These are phyloP conservation scores for Amaranthus cruentus DNA, from an alignment of 148 eudicot genomes.

Conservation along the genomic window DNA sequence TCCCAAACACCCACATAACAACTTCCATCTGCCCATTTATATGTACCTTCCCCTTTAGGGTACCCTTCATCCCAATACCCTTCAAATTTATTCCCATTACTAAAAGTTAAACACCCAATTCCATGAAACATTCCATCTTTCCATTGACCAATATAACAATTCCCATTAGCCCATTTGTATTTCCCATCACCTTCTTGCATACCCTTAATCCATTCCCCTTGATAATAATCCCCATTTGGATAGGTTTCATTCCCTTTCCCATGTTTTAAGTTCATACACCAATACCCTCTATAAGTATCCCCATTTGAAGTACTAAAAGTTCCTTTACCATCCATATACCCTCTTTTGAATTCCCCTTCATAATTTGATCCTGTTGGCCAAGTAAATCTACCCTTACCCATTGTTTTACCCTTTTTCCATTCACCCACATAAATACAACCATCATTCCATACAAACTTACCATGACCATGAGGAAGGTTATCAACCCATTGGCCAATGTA, in stretches of 20 bases:
- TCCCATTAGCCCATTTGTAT: constrained; percentile 69
- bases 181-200: constrained; percentile 65
- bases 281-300: constrained; percentile 57
- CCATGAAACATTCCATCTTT: constrained; percentile 58
- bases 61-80: constrained; percentile 67
- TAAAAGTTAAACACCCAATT: constrained; percentile 54
- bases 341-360: constrained; percentile 70
- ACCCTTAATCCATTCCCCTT: constrained; percentile 69
- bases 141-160: constrained; percentile 68
- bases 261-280: constrained; percentile 60
- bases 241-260: constrained; percentile 51
- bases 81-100: constrained; percentile 61
- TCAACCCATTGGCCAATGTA: constrained; percentile 65
- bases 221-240: constrained; percentile 64
- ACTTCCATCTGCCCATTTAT: constrained; percentile 54
- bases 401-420: constrained; percentile 63
- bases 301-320: constrained; percentile 52
- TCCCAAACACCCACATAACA: constrained; percentile 75
- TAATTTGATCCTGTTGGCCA: constrained; percentile 92
- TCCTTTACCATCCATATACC: constrained; percentile 76
- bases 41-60: constrained; percentile 76
- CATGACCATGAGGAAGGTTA: constrained; percentile 61
- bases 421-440: constrained; percentile 90
- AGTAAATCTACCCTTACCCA: constrained; percentile 63
- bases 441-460: constrained; percentile 74